phyloP scores from a whole-genome alignment of 2,329 filamentous ascomycete species.

The Cyphellophora europaea region DNA sequence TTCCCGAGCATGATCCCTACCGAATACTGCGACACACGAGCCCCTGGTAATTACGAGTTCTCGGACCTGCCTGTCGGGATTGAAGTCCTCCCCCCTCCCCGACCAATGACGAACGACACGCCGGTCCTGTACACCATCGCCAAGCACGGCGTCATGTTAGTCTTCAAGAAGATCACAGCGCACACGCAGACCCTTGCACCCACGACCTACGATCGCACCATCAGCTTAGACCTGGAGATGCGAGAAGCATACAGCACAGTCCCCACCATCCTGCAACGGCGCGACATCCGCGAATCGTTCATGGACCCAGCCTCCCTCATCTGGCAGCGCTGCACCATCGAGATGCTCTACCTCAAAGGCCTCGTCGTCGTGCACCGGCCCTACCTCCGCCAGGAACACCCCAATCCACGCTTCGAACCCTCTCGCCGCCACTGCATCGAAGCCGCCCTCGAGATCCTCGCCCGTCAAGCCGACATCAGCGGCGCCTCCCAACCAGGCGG shows the following conservation, averaged over 20 bases:
- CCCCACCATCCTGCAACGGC: not conserved
- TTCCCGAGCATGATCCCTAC: not conserved
- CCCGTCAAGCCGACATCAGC: constrained; percentile 40
- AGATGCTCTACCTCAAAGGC: constrained; percentile 41
- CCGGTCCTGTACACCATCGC: not conserved
- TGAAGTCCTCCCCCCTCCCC: not conserved
- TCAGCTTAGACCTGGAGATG: not conserved
- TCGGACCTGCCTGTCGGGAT: not conserved
- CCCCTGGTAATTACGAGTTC: not conserved
- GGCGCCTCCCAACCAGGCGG: constrained; percentile 44
- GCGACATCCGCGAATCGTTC: constrained; percentile 20
- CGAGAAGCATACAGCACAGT: not conserved
- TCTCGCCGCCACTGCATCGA: constrained; percentile 37
- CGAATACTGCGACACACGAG: not conserved
- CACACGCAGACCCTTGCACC: constrained; percentile 1
- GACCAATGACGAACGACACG: not conserved
- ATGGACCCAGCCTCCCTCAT: constrained; percentile 39
- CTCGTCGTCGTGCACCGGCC: constrained; percentile 43
- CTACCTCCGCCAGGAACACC: constrained; percentile 33
- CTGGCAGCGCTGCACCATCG: constrained; percentile 42
- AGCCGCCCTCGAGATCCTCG: constrained; percentile 38
- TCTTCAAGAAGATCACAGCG: not conserved
- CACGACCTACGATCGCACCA: not conserved
- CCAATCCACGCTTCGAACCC: constrained; percentile 27
- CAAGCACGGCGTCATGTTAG: not conserved